phyloP scores from a whole-genome alignment of 148 eudicot genomes.

The Camellia lanceoleosa region DNA sequence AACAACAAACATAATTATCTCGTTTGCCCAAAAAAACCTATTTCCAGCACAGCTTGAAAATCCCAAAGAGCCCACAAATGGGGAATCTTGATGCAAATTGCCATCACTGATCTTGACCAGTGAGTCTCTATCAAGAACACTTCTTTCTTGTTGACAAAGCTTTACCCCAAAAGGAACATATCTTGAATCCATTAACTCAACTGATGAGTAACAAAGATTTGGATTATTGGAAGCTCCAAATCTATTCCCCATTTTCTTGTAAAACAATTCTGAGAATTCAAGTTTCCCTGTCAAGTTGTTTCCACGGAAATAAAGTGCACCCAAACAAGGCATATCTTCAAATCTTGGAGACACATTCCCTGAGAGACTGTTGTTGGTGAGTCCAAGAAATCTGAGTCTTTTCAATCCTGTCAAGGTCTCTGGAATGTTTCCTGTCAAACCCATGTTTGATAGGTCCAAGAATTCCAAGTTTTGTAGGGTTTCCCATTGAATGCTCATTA shows the following conservation, averaged over 20 bases:
- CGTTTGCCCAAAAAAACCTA: conserved; percentile 10
- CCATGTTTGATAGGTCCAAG: conserved; percentile 52
- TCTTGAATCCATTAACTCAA: conserved; percentile 16
- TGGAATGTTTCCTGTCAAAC: conserved; percentile 54
- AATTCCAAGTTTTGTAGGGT: conserved; percentile 40
- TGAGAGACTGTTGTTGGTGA: conserved; percentile 47
- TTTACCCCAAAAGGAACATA: conserved; percentile 41
- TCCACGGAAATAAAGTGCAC: conserved; percentile 52
- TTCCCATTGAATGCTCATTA: conserved; percentile 46
- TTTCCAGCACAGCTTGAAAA: neutral
- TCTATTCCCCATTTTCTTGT: conserved; percentile 54
- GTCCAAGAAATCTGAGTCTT: conserved; percentile 56
- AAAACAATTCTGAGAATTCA: conserved; percentile 40
- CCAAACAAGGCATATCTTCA: conserved; percentile 42
- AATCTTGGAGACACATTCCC: conserved; percentile 46
- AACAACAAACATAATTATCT: neutral
- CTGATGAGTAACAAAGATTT: conserved; percentile 45
- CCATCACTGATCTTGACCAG: conserved; percentile 11
- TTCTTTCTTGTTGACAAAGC: conserved; percentile 30
- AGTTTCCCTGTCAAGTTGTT: conserved; percentile 56
- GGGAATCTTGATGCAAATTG: conserved; percentile 1
- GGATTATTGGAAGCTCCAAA: conserved; percentile 59
- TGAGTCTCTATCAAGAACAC: neutral
- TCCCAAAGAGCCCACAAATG: conserved; percentile 29
- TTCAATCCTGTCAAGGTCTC: conserved; percentile 40